Evolutionary conservation across 768 basidiomycete genomes (phyloP).

Genomic region (Nevesoporus exiguus): DNA sequence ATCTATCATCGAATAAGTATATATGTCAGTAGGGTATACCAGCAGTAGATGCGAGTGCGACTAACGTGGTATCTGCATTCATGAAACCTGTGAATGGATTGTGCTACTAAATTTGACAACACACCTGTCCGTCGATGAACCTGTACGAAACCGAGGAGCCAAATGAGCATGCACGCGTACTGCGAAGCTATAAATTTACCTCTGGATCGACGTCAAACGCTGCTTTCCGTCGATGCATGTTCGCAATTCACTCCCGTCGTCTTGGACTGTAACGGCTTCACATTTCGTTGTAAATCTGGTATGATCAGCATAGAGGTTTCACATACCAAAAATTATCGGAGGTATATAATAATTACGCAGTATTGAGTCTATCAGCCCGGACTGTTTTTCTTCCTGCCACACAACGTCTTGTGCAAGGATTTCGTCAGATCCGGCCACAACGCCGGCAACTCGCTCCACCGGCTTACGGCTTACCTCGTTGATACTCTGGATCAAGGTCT

Average conservation of each 20-base stretch:
- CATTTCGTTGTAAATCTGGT: neutral
- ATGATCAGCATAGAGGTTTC: neutral
- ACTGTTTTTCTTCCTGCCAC: conserved; percentile 61
- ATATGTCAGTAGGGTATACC: conserved; percentile 5
- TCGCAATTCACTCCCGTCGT: conserved; percentile 43
- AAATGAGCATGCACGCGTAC: neutral
- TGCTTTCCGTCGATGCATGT: conserved; percentile 75
- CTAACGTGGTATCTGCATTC: conserved; percentile 43
- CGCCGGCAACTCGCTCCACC: neutral
- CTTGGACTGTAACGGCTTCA: conserved; percentile 37
- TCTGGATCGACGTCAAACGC: conserved; percentile 60
- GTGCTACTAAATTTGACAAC: conserved; percentile 23
- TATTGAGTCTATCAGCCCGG: conserved; percentile 59
- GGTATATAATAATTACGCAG: conserved; percentile 65
- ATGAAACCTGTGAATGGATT: conserved; percentile 1
- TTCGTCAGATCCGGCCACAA: neutral
- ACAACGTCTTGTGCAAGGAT: conserved; percentile 48
- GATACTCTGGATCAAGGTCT: conserved; percentile 63
- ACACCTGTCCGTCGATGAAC: conserved; percentile 53
- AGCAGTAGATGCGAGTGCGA: neutral
- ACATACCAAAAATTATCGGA: conserved; percentile 61
- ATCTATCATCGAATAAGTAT: conserved; percentile 24
- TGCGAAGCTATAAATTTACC: conserved; percentile 33
- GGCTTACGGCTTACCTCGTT: conserved; percentile 44
- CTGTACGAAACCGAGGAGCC: conserved; percentile 27